These are phyloP conservation scores for Ehretia macrophylla DNA, from an alignment of 257 asterid species.

Conservation along the genomic window DNA sequence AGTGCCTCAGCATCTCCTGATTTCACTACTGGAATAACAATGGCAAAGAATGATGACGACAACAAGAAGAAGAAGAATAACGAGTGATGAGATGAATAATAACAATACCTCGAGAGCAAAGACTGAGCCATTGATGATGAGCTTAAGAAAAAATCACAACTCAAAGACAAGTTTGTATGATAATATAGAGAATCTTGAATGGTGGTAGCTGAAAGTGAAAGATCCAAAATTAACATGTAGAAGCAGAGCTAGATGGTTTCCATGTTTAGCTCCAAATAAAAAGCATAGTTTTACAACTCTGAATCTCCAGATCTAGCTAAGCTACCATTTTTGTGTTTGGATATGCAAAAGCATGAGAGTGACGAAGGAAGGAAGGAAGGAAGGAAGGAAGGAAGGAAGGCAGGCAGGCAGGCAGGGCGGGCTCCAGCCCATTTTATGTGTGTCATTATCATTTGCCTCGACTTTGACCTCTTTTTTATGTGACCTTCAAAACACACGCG, in stretches of 20 bases:
- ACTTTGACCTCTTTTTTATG: constrained; percentile 29
- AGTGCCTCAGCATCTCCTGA: constrained; percentile 75
- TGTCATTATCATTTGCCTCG: constrained; percentile 42
- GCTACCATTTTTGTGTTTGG: constrained; percentile 1
- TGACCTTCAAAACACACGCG: constrained; percentile 7
- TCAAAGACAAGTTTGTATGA: not conserved
- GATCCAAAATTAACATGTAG: too few species aligned
- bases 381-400: constrained; percentile 14
- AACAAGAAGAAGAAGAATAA: constrained; percentile 5
- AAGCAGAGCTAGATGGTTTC: not conserved
- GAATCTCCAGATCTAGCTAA: constrained; percentile 41
- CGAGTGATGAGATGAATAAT: too few species aligned
- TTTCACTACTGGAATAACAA: constrained; percentile 27
- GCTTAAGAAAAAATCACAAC: constrained; percentile 17
- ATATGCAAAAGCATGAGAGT: not conserved
- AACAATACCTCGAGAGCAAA: too few species aligned
- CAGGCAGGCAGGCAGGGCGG: constrained; percentile 30
- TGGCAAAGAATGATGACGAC: constrained; percentile 20
- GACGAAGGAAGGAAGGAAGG: too few species aligned
- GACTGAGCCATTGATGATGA: too few species aligned
- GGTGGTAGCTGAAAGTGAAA: too few species aligned
- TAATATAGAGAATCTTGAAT: too few species aligned
- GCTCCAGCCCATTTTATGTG: constrained; percentile 56
- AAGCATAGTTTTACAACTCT: not conserved
- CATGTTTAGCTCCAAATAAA: not conserved